These are phyloP conservation scores for Lachancea sp. DNA, from an alignment of 805 yeast genomes.

Conservation along the genomic window DNA sequence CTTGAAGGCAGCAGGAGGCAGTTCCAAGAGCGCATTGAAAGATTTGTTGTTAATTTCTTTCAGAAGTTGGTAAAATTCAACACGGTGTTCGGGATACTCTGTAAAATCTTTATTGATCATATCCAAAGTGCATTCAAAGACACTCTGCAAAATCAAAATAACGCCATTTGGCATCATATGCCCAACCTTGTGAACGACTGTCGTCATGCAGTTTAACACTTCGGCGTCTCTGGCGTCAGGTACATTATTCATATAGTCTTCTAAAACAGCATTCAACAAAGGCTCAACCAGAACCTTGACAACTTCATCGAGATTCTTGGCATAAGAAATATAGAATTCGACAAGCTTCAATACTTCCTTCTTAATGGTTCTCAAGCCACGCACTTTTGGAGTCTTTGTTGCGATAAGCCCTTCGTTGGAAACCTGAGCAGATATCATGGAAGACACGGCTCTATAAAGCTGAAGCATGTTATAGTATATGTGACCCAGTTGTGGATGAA, in stretches of 20 bases:
- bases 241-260: constrained; percentile 80
- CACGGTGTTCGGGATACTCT: constrained; percentile 96
- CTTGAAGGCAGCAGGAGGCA: constrained; percentile 89
- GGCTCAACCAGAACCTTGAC: constrained; percentile 80
- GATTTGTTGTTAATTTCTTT: constrained; percentile 81
- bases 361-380: constrained; percentile 93
- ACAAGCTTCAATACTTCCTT: constrained; percentile 85
- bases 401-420: constrained; percentile 80
- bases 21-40: constrained; percentile 76
- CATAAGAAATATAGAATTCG: constrained; percentile 82
- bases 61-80: constrained; percentile 85
- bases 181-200: constrained; percentile 83
- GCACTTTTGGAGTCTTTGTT: constrained; percentile 88
- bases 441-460: constrained; percentile 79
- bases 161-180: constrained; percentile 84
- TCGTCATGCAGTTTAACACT: constrained; percentile 89
- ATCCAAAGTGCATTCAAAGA: constrained; percentile 87
- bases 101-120: constrained; percentile 95
- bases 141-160: constrained; percentile 77
- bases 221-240: constrained; percentile 98
- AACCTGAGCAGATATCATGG: constrained; percentile 75
- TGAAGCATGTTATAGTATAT: constrained; percentile 88
- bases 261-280: constrained; percentile 74
- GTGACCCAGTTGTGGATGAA: constrained; percentile 77
- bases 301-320: constrained; percentile 78